phyloP scores from a whole-genome alignment of 371 early-diverging fungal genomes.

The Mucor saturninus region DNA sequence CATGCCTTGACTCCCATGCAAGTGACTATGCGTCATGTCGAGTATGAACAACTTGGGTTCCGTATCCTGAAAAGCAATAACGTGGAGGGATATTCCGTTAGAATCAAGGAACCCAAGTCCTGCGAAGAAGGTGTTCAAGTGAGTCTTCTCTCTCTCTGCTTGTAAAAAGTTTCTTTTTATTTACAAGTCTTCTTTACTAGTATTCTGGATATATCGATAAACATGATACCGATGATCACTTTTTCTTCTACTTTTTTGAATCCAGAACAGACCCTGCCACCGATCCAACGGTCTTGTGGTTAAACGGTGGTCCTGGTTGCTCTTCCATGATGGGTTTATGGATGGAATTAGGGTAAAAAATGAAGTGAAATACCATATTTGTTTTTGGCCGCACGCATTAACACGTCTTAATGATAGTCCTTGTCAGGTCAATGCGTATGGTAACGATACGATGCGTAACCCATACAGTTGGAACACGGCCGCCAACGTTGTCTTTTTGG shows the following conservation, averaged over 20 bases:
- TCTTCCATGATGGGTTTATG: slow-evolving; percentile 79
- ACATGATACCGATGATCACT: slow-evolving; percentile 56
- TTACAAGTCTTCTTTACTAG: slow-evolving; percentile 11
- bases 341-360: slow-evolving; percentile 72
- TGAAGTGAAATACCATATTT: not conserved
- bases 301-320: slow-evolving; percentile 90
- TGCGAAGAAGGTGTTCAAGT: slow-evolving; percentile 39
- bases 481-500: slow-evolving; percentile 85
- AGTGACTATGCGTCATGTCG: slow-evolving; percentile 1
- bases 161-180: not conserved
- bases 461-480: slow-evolving; percentile 81
- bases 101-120: slow-evolving; percentile 36
- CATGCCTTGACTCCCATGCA: slow-evolving; percentile 1
- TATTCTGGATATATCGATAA: slow-evolving; percentile 41
- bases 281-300: slow-evolving; percentile 85
- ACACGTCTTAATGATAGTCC: slow-evolving; percentile 40
- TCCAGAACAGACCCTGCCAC: slow-evolving; percentile 71
- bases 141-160: not conserved
- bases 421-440: slow-evolving; percentile 64
- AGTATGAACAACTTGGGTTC: slow-evolving; percentile 16
- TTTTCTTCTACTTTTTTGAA: slow-evolving; percentile 91
- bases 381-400: no score
- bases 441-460: slow-evolving; percentile 60
- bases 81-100: slow-evolving; percentile 29
- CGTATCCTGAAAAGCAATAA: slow-evolving; percentile 12